phyloP scores from a whole-genome alignment of 2,329 filamentous ascomycete genomes.

The Teratosphaeria zuluensis region DNA sequence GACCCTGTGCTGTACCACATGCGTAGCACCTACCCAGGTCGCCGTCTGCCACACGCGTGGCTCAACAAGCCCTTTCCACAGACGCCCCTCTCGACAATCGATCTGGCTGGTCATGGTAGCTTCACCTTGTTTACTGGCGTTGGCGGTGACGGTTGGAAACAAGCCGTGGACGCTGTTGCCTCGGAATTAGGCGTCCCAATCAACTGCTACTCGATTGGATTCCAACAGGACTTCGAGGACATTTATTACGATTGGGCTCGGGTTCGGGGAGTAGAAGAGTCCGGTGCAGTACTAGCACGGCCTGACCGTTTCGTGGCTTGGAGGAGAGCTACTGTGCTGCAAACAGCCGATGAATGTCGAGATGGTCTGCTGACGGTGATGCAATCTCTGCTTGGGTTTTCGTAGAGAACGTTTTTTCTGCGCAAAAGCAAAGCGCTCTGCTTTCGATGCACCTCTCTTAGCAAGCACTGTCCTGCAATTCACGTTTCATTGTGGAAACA shows the following conservation, averaged over 20 bases:
- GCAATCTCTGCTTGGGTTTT: not conserved
- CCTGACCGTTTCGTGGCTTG: constrained; percentile 50
- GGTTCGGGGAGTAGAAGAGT: constrained; percentile 42
- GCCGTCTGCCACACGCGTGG: constrained; percentile 52
- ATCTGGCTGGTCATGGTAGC: constrained; percentile 45
- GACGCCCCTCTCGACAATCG: constrained; percentile 44
- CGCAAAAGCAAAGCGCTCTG: not conserved
- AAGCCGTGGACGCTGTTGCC: constrained; percentile 34
- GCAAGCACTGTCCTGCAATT: not conserved
- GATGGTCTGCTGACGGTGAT: not conserved
- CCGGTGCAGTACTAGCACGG: constrained; percentile 45
- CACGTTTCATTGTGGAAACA: not conserved
- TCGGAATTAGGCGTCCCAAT: constrained; percentile 35
- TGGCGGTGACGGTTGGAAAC: constrained; percentile 45
- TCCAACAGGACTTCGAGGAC: constrained; percentile 48
- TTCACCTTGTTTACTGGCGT: constrained; percentile 40
- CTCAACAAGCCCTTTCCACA: constrained; percentile 38
- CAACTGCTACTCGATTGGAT: constrained; percentile 42
- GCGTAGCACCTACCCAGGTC: constrained; percentile 47
- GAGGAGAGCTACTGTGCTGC: constrained; percentile 19
- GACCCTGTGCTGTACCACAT: constrained; percentile 27
- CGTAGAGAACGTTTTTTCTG: not conserved
- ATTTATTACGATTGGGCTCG: constrained; percentile 49
- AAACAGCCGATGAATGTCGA: not conserved
- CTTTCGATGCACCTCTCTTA: not conserved